Evolutionary conservation across 805 yeast species (phyloP).

Genomic region (Tetrapisispora pingtungensis): DNA sequence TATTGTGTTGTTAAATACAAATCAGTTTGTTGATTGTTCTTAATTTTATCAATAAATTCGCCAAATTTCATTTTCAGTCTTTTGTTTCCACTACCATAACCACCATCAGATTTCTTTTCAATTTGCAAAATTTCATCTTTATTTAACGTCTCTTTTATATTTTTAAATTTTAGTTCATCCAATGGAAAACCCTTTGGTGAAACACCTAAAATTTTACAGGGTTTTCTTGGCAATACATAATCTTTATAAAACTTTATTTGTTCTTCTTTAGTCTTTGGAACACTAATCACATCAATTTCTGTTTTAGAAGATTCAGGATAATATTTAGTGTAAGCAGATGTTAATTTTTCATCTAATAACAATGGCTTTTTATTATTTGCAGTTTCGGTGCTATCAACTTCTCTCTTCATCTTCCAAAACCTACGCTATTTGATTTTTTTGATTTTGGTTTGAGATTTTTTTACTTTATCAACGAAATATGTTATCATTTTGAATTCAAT

Average conservation of each 20-base stretch:
- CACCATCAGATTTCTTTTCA: conserved; percentile 48
- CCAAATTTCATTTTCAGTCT: conserved; percentile 42
- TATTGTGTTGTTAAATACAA: conserved; percentile 67
- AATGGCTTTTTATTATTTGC: background rate
- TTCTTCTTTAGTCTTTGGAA: conserved; percentile 15
- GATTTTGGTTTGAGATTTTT: no score
- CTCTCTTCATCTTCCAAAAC: conserved; percentile 1
- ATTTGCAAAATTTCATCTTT: conserved; percentile 38
- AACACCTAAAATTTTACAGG: conserved; percentile 39
- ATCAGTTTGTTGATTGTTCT: conserved; percentile 34
- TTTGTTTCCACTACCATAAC: conserved; percentile 57
- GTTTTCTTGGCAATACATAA: conserved; percentile 37
- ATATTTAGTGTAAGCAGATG: conserved; percentile 13
- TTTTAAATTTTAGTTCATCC: conserved; percentile 27
- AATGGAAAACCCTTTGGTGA: conserved; percentile 28
- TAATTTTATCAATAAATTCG: conserved; percentile 30
- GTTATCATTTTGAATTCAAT: no score
- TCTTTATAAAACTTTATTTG: conserved; percentile 29
- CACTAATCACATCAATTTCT: conserved; percentile 13
- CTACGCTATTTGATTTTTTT: no score
- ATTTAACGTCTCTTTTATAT: conserved; percentile 31
- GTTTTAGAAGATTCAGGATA: conserved; percentile 6
- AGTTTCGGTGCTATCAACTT: background rate
- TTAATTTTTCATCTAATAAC: conserved; percentile 7
- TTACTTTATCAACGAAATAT: no score